A percentile compares a stretch with the other conserved stretches of the same genome.
Conservation (phyloP, 2,329 filamentous ascomycete species). For the Colletotrichum euphorbiae region DNA sequence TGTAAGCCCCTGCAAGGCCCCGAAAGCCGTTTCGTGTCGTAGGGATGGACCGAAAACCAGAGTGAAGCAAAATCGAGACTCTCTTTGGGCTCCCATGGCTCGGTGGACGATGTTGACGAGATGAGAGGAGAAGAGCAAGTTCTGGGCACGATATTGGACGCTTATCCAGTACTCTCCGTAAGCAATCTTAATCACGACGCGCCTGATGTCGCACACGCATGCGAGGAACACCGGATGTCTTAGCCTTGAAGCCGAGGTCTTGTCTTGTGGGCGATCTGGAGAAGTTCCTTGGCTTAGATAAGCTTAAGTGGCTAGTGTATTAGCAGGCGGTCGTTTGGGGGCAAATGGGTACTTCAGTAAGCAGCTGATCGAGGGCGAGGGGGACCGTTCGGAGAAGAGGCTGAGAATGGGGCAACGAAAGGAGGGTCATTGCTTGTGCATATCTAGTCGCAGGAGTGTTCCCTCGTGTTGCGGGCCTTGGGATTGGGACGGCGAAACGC, state of each 20-base stretch:
- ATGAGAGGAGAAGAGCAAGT: constrained; percentile 10
- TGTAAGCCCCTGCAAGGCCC: constrained; percentile 32
- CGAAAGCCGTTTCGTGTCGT: constrained; percentile 29
- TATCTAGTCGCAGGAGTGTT: not conserved
- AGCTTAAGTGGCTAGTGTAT: constrained; percentile 37
- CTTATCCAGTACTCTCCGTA: not conserved
- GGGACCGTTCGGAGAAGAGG: not conserved
- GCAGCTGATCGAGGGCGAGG: not conserved
- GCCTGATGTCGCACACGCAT: constrained; percentile 12
- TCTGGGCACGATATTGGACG: constrained; percentile 27
- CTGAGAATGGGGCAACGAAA: not conserved
- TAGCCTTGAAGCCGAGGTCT: not conserved
- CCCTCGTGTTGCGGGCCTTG: constrained; percentile 2
- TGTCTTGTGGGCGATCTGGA: not conserved
- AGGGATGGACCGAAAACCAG: constrained; percentile 11
- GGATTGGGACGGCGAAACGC: constrained; percentile 11
- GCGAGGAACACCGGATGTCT: constrained; percentile 10
- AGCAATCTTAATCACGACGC: not conserved
- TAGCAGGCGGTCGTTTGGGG: constrained; percentile 11
- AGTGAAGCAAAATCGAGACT: constrained; percentile 1
- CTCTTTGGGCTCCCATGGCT: not conserved
- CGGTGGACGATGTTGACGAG: not conserved
- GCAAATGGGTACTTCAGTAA: not conserved
- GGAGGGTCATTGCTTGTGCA: constrained; percentile 15
- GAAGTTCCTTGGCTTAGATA: constrained; percentile 24